Conservation (phyloP, 1,139 yeast species). For the Spathaspora sp. region DNA sequence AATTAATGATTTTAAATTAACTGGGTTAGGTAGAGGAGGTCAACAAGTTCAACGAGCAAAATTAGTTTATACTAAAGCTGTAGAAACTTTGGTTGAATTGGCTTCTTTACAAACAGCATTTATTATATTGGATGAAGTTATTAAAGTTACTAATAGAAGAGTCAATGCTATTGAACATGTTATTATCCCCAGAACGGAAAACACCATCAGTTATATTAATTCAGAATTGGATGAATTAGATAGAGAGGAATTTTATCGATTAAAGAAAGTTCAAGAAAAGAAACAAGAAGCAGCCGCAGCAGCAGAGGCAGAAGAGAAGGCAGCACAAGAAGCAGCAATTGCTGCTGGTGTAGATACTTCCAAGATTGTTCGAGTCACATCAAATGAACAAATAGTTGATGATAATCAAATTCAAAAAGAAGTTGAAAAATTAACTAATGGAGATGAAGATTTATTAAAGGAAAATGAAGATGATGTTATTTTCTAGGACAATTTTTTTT, state of each 20-base stretch:
- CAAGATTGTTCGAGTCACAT: not conserved
- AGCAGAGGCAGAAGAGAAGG: conserved; percentile 53
- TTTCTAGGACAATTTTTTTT: conserved; percentile 20
- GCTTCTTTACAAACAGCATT: conserved; percentile 96
- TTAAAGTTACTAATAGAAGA: conserved; percentile 95
- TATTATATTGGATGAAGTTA: conserved; percentile 93
- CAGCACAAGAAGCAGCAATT: conserved; percentile 46
- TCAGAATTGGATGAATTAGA: conserved; percentile 96
- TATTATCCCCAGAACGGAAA: conserved; percentile 95
- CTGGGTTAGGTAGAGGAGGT: conserved; percentile 98
- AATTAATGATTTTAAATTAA: conserved; percentile 90
- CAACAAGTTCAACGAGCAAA: conserved; percentile 97
- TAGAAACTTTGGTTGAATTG: conserved; percentile 90
- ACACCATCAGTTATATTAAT: conserved; percentile 88
- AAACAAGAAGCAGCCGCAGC: conserved; percentile 77
- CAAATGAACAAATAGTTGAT: conserved; percentile 11
- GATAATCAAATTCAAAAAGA: conserved; percentile 19
- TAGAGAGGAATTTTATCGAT: conserved; percentile 94
- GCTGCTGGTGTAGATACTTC: conserved; percentile 50
- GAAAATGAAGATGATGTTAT: conserved; percentile 47
- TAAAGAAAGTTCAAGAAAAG: conserved; percentile 96
- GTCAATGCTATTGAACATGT: conserved; percentile 99
- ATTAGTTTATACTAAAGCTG: conserved; percentile 89
- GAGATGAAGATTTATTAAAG: conserved; percentile 30
- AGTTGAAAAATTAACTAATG: conserved; percentile 26